Base-by-base conservation (phyloP, 78 protist species). In the Protostelium mycophagum region DNA sequence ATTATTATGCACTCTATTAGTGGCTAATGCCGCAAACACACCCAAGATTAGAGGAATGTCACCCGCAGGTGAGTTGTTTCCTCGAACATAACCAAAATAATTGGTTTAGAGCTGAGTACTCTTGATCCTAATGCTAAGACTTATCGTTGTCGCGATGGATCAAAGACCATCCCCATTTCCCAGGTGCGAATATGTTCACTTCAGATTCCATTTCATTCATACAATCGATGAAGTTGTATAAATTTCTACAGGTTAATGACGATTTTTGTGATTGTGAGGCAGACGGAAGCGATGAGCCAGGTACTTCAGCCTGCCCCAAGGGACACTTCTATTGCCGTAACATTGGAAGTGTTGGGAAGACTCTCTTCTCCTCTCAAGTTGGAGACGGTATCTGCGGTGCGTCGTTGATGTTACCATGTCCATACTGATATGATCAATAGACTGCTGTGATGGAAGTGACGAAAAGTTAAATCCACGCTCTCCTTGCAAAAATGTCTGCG, bases 281-380 rank as follows among this genome's bases (percentile, higher is more conserved):
- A 29, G 98, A 97, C 90, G 98, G 98, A 28, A 83, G 91, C 31
- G 98, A 97, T 91, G 98, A 97, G 87, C 98, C 97, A 0, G 97
- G 98, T 16, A 93, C 96, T 5, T 1, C 85, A 1, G 96, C 96
- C 28, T 93, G 96, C 73, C 87, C 91, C 16, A 87, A 83, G n/a
- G 91, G 90, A 85, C 86, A 36, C 34, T 96, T 94, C 39, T 93
- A 85, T 37, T 97, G 98, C 87, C 28, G 28, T 28, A 96, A 97
- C 84, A 85, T 88, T 1, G 96, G 96, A 35, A 51, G 85, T 37
- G 63, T 36, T 31, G 86, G 89, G 34, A 23, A 63, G 83, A 36
- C n/a, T 1, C 63, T 96, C 89, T 38, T 35, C 28, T 95, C 98
- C 29, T 51, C 95, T 10, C 73, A 39, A 35, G 95, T 96, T 10